phyloP scores from a whole-genome alignment of 371 early-diverging fungal species.

The Mortierella sp. region DNA sequence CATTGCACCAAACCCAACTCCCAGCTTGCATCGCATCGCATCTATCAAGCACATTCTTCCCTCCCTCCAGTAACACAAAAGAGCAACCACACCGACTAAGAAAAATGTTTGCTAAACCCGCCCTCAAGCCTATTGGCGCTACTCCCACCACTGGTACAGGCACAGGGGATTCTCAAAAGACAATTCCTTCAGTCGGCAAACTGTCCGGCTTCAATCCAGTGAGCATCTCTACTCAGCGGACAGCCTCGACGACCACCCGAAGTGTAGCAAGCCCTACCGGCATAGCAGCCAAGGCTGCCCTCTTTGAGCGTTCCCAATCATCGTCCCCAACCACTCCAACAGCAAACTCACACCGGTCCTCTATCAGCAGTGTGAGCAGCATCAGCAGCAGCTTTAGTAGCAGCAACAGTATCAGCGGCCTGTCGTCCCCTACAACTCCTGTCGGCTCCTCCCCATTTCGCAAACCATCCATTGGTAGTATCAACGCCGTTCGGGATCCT shows the following conservation, averaged over 20 bases:
- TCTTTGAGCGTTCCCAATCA: conserved; percentile 23
- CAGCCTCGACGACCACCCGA: neutral
- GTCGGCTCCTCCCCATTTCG: conserved; percentile 32
- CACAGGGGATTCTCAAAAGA: neutral
- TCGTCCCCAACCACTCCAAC: conserved; percentile 23
- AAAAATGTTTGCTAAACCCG: neutral
- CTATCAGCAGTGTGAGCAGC: conserved; percentile 29
- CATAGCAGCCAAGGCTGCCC: conserved; percentile 31
- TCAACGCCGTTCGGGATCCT: conserved; percentile 2
- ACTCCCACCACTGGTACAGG: neutral
- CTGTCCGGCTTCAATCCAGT: conserved; percentile 26
- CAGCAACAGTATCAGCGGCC: neutral
- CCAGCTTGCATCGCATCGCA: neutral
- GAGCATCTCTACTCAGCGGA: conserved; percentile 6
- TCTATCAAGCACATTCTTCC: neutral
- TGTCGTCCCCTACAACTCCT: conserved; percentile 29
- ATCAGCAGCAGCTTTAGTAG: conserved; percentile 18
- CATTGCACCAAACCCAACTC: too few relatives aligned
- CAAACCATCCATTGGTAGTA: conserved; percentile 15
- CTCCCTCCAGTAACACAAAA: neutral
- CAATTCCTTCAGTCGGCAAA: conserved; percentile 15
- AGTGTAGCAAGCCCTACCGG: conserved; percentile 9
- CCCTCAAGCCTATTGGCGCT: neutral
- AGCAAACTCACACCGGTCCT: conserved; percentile 15
- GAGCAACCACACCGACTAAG: neutral